Conservation (phyloP, 768 basidiomycete genomes). For the Piloderma croceum region DNA sequence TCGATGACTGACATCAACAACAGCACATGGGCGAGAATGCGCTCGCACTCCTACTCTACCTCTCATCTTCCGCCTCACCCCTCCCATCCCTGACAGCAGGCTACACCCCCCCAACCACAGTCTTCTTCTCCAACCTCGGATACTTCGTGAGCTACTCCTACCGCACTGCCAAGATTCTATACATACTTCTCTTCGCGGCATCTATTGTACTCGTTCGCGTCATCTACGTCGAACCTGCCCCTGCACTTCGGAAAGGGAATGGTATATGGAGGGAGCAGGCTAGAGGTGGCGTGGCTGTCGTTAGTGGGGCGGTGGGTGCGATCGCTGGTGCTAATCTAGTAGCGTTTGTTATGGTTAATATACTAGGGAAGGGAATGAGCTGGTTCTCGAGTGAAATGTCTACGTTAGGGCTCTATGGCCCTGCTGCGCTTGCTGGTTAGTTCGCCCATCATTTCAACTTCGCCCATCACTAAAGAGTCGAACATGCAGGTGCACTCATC, state of each 20-base stretch:
- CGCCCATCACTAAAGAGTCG: background rate
- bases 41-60: constrained; percentile 68
- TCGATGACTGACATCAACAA: background rate
- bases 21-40: constrained; percentile 90
- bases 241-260: constrained; percentile 30
- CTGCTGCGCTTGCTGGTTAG: constrained; percentile 67
- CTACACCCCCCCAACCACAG: constrained; percentile 51
- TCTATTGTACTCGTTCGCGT: constrained; percentile 39
- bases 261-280: constrained; percentile 37
- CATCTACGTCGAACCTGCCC: constrained; percentile 32
- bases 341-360: constrained; percentile 60
- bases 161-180: constrained; percentile 59
- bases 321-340: constrained; percentile 62
- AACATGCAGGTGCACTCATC: constrained; percentile 47
- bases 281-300: constrained; percentile 44
- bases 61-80: constrained; percentile 66
- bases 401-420: constrained; percentile 64
- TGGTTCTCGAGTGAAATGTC: constrained; percentile 78
- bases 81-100: constrained; percentile 56
- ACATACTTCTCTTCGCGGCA: constrained; percentile 44
- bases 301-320: constrained; percentile 49
- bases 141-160: constrained; percentile 72
- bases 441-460: constrained; percentile 6
- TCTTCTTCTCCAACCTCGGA: constrained; percentile 74
- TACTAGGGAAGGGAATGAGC: constrained; percentile 67